Percentiles rank a stretch among this genome's conserved stretches.
phyloP scores from a whole-genome alignment of 495 filamentous ascomycete genomes.

The Annulohypoxylon stygium region DNA sequence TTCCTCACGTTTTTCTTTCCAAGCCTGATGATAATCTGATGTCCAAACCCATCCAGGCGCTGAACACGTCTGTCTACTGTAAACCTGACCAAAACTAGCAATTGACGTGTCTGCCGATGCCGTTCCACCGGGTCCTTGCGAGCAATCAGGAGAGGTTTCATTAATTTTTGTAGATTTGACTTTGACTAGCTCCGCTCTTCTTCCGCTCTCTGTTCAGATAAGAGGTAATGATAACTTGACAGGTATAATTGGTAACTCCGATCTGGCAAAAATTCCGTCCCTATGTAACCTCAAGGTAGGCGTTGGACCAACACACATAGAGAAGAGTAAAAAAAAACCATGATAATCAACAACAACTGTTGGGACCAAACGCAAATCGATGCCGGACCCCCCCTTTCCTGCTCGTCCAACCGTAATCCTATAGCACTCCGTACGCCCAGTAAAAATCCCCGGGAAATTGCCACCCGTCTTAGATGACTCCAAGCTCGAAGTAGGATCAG shows the following conservation, averaged over 20 bases:
- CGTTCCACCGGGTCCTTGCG: conserved; percentile 2
- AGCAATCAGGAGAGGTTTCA: conserved; percentile 4
- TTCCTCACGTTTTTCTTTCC: not conserved
- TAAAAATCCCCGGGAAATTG: conserved; percentile 13
- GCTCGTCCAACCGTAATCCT: conserved; percentile 39
- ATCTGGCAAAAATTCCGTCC: conserved; percentile 17
- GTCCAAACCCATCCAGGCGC: conserved; percentile 13
- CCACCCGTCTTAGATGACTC: conserved; percentile 47
- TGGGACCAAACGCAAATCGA: conserved; percentile 22
- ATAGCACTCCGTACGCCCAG: conserved; percentile 44
- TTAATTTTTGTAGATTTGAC: conserved; percentile 36
- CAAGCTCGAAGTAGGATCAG: conserved; percentile 44
- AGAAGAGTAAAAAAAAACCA: conserved; percentile 12
- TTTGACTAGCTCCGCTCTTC: conserved; percentile 28
- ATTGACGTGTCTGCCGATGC: conserved; percentile 8
- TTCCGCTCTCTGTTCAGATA: conserved; percentile 24
- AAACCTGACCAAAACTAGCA: not conserved
- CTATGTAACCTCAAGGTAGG: conserved; percentile 25
- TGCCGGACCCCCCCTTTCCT: conserved; percentile 25
- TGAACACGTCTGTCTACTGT: conserved; percentile 29
- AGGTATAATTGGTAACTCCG: conserved; percentile 35
- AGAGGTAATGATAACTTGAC: conserved; percentile 6
- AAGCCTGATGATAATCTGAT: not conserved
- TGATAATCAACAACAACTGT: not conserved
- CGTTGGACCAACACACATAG: conserved; percentile 34